phyloP scores from a whole-genome alignment of 2,329 filamentous ascomycete species.

The Coniochaeta ligniaria region DNA sequence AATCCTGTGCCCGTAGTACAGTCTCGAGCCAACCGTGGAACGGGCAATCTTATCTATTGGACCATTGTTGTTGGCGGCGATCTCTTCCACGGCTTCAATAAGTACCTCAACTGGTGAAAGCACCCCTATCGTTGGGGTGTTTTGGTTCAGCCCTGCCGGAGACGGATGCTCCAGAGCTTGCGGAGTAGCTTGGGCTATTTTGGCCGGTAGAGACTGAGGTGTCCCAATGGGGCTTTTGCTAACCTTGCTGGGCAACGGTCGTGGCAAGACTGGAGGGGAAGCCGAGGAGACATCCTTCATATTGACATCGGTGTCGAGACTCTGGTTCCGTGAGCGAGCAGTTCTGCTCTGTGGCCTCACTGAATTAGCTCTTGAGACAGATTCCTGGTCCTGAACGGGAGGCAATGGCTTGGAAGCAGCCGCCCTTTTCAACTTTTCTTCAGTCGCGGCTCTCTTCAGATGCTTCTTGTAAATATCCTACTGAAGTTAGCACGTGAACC shows the following conservation, averaged over 20 bases:
- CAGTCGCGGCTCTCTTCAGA: neutral
- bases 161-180: neutral
- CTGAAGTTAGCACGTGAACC: neutral
- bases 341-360: neutral
- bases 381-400: neutral
- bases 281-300: slow-evolving; percentile 15
- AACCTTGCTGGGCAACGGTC: neutral
- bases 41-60: neutral
- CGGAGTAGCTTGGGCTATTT: neutral
- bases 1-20: slow-evolving; percentile 34
- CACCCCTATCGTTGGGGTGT: neutral
- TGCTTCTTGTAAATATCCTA: slow-evolving; percentile 2
- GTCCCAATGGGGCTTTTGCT: neutral
- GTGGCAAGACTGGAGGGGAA: slow-evolving; percentile 2
- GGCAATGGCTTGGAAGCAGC: neutral
- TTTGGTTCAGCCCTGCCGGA: neutral
- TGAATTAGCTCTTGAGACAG: neutral
- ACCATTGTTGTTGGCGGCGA: slow-evolving; percentile 15
- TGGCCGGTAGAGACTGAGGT: neutral
- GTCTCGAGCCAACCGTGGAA: slow-evolving; percentile 19
- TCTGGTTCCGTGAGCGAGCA: neutral
- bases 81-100: slow-evolving; percentile 17
- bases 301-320: slow-evolving; percentile 12
- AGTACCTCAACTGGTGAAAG: slow-evolving; percentile 12
- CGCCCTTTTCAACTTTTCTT: slow-evolving; percentile 4